phyloP scores from a whole-genome alignment of 225 moss, liverwort and hornwort species.

The Rhytidiadelphus loreus region DNA sequence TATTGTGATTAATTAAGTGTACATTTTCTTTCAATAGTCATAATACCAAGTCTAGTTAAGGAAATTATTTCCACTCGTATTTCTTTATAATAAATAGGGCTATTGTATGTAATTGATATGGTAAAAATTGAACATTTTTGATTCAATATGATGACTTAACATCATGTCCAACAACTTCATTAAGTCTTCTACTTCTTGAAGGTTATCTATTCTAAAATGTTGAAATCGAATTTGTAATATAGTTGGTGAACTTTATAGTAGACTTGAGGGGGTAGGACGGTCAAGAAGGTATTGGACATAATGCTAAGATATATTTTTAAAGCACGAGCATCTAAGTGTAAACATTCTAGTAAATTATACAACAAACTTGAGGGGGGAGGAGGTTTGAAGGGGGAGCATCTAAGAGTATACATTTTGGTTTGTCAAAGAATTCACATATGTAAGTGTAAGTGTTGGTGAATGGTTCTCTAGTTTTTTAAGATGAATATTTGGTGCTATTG shows the following conservation, averaged over 20 bases:
- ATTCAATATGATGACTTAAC: background rate
- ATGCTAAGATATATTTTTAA: background rate
- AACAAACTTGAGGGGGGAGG: background rate
- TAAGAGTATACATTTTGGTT: background rate
- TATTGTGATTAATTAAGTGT: background rate
- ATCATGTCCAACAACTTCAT: background rate
- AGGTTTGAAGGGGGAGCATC: background rate
- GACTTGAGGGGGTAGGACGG: background rate
- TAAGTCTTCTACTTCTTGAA: background rate
- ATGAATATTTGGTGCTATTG: background rate
- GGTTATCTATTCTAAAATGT: background rate
- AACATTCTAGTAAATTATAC: background rate
- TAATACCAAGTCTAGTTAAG: background rate
- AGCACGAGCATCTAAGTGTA: background rate
- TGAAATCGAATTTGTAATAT: background rate
- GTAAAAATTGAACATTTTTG: background rate
- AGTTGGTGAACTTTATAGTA: background rate
- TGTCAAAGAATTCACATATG: no score
- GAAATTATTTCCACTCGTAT: background rate
- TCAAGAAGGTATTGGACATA: background rate
- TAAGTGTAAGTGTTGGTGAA: background rate
- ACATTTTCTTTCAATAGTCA: background rate
- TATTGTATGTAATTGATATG: background rate
- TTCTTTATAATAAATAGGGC: background rate
- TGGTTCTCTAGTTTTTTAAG: background rate